phyloP scores from a whole-genome alignment of 2,329 filamentous ascomycete species.

The Colletotrichum salicis region DNA sequence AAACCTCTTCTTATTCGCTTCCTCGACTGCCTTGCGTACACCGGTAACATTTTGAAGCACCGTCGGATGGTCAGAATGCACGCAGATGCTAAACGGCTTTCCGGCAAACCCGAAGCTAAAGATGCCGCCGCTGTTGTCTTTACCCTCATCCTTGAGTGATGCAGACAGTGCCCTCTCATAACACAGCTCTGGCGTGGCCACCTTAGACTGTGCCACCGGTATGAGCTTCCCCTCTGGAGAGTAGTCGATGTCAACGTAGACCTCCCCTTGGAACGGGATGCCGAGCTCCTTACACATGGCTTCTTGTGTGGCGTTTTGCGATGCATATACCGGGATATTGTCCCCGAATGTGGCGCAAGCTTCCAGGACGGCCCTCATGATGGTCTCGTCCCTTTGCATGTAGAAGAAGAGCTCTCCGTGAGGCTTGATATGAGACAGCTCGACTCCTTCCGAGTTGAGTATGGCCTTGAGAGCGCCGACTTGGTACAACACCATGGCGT shows the following conservation, averaged over 20 bases:
- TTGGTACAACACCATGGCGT: conserved; percentile 69
- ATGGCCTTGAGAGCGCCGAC: conserved; percentile 71
- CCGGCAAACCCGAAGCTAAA: not conserved
- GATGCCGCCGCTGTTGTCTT: not conserved
- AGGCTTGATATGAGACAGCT: conserved; percentile 63
- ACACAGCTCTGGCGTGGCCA: conserved; percentile 30
- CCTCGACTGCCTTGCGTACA: not conserved
- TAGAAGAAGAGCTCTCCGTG: conserved; percentile 67
- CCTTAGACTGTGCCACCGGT: conserved; percentile 26
- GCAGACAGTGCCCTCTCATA: conserved; percentile 11
- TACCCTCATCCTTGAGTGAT: not conserved
- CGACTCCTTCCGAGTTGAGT: conserved; percentile 64
- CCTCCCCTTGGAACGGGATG: conserved; percentile 30
- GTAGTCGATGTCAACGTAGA: conserved; percentile 41
- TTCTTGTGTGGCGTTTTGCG: conserved; percentile 33
- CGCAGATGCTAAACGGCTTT: conserved; percentile 10
- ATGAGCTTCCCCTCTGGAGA: conserved; percentile 34
- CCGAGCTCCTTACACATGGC: conserved; percentile 36
- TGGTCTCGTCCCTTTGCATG: conserved; percentile 42
- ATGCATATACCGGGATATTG: conserved; percentile 43
- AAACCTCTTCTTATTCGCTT: conserved; percentile 2
- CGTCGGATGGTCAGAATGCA: conserved; percentile 8
- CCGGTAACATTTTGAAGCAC: not conserved
- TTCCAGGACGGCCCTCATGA: conserved; percentile 43
- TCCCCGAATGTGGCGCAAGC: conserved; percentile 40